A percentile compares a stretch with the other conserved stretches of the same genome.
Evolutionary conservation across 2,329 filamentous ascomycete species (phyloP).

Genomic region (Neoarthrinium moseri): DNA sequence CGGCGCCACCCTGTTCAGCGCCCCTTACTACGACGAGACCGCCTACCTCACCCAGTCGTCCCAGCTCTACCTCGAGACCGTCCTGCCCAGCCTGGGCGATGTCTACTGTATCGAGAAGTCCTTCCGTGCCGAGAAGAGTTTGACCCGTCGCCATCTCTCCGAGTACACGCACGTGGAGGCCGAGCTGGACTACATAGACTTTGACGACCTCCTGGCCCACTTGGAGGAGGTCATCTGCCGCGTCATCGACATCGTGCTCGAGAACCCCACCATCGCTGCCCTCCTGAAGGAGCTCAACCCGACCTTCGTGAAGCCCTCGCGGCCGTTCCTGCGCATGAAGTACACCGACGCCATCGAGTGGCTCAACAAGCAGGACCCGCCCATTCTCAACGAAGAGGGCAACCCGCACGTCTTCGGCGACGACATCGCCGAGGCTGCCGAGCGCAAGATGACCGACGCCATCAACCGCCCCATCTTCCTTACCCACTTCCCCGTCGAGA

Average conservation of each 20-base stretch:
- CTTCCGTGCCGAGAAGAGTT: slow-evolving; percentile 94
- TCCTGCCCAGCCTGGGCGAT: slow-evolving; percentile 84
- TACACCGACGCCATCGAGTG: slow-evolving; percentile 94
- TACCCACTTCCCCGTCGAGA: slow-evolving; percentile 94
- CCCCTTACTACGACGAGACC: slow-evolving; percentile 85
- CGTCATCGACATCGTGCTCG: slow-evolving; percentile 75
- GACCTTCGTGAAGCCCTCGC: slow-evolving; percentile 74
- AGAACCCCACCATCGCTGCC: slow-evolving; percentile 68
- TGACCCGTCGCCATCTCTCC: slow-evolving; percentile 89
- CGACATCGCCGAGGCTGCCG: slow-evolving; percentile 96
- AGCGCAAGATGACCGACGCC: slow-evolving; percentile 94
- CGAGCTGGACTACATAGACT: slow-evolving; percentile 93
- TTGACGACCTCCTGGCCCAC: slow-evolving; percentile 83
- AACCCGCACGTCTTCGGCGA: slow-evolving; percentile 90
- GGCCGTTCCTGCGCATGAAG: slow-evolving; percentile 89
- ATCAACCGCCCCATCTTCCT: slow-evolving; percentile 96
- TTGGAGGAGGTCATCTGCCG: slow-evolving; percentile 84
- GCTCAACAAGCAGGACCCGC: slow-evolving; percentile 77
- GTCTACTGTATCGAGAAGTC: slow-evolving; percentile 99
- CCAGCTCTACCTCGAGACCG: slow-evolving; percentile 96
- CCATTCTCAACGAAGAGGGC: slow-evolving; percentile 88
- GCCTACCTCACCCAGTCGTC: slow-evolving; percentile 96
- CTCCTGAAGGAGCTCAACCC: slow-evolving; percentile 89
- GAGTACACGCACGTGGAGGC: slow-evolving; percentile 98
- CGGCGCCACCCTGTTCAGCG: slow-evolving; percentile 84